Evolutionary conservation across 305 asterid genomes (phyloP), one percentile per base, ranked within the genome.

Genomic region (Andrographis paniculata): DNA sequence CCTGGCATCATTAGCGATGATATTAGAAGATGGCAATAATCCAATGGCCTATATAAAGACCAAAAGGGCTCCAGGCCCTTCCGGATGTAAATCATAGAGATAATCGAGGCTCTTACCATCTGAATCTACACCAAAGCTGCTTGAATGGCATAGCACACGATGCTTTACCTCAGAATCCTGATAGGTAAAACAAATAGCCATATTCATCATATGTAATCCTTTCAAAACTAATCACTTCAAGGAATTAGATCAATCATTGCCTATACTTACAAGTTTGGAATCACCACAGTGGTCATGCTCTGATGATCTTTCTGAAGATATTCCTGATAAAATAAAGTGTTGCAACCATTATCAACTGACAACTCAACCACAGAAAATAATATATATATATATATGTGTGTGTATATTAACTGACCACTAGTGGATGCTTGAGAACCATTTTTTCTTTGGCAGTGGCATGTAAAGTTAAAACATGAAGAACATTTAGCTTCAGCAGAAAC

Each of bases 341-440:
- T 28, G 47, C 17, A 14, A 41, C 42, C 39, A 53, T 45, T 58
- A 16, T 9, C 38, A 33, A 9, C 11, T 12, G n/a, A 52, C n/a
- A 13, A 19, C 6, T 21, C 9, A 49, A 42, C 27, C 16, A 33
- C 17, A 42, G 17, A 20, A 20, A n/a, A n/a, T n/a, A n/a, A n/a
- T n/a, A n/a, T n/a, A n/a, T n/a, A n/a, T n/a, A n/a, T n/a, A n/a
- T n/a, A n/a, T n/a, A n/a, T n/a, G n/a, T n/a, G n/a, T n/a, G 24
- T 16, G 42, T 27, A 52, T 37, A 50, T 45, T 36, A 56, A 53
- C 91, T 56, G 46, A 82, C 94, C 83, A 47, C 70, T 74, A 17
- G 59, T 63, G 60, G 64, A 56, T 56, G 65, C 44, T 30, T 48
- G 72, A 19, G 52, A 53, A 55, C 50, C 63, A 48, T 15, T 63